phyloP scores from a whole-genome alignment of 2,329 filamentous ascomycete genomes.

The Juglanconis sp. region DNA sequence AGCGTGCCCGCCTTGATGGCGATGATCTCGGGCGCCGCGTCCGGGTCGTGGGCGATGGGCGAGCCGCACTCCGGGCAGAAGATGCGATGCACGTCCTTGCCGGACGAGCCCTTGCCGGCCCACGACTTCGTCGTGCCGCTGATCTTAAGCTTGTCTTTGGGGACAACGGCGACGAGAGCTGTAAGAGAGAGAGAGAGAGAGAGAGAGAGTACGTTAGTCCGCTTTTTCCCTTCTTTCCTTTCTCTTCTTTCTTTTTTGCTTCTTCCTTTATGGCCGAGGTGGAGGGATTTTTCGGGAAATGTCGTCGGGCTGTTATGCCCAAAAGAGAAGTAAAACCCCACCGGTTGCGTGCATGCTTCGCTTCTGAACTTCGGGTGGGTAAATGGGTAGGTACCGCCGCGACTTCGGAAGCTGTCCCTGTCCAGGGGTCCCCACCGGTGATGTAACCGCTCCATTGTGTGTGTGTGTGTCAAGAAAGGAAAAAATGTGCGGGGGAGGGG shows the following conservation, averaged over 20 bases:
- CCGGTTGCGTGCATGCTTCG: no score
- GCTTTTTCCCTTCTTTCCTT: no score
- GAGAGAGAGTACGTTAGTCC: neutral
- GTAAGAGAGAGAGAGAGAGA: neutral
- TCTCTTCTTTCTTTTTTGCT: no score
- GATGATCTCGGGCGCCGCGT: conserved; percentile 67
- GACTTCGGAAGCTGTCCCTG: no score
- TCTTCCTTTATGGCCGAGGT: neutral
- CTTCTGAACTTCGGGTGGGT: no score
- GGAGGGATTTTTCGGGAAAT: neutral
- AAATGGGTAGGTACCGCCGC: no score
- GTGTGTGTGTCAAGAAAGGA: neutral
- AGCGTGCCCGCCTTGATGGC: conserved; percentile 66
- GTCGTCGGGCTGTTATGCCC: no score
- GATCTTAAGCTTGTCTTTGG: conserved; percentile 62
- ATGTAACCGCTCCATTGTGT: neutral
- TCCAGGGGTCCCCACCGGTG: neutral
- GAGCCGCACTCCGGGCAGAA: conserved; percentile 70
- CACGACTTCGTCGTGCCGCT: conserved; percentile 64
- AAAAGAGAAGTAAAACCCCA: fast-evolving
- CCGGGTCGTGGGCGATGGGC: conserved; percentile 67
- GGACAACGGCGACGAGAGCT: conserved; percentile 65
- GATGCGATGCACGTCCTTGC: conserved; percentile 62
- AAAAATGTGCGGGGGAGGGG: conserved; percentile 14
- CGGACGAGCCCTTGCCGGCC: conserved; percentile 57